Percentiles rank a stretch among this genome's conserved stretches.
Evolutionary conservation across 2,329 filamentous ascomycete genomes (phyloP).

Genomic region (Fusarium sp.): DNA sequence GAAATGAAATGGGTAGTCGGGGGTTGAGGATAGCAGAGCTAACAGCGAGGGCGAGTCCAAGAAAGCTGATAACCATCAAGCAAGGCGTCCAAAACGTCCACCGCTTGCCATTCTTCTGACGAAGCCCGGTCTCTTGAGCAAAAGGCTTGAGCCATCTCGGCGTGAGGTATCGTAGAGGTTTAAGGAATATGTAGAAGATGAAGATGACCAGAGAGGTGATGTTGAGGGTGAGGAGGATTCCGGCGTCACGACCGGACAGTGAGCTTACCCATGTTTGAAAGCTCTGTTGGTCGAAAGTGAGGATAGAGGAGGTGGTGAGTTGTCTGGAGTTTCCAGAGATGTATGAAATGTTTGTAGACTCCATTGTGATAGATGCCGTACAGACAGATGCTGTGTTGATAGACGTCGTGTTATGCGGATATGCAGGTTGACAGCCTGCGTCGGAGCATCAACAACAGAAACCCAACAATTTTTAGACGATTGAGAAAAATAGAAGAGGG

Average conservation of each 20-base stretch:
- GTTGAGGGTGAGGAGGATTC: conserved; percentile 36
- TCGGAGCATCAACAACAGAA: background rate
- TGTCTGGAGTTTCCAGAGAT: conserved; percentile 20
- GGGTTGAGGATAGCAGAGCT: conserved; percentile 45
- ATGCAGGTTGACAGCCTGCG: background rate
- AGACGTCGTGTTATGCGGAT: background rate
- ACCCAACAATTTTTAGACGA: background rate
- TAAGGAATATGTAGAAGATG: conserved; percentile 43
- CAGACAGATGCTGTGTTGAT: background rate
- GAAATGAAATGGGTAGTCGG: conserved; percentile 37
- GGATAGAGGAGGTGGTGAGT: background rate
- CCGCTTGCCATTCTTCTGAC: conserved; percentile 35
- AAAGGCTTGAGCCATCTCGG: conserved; percentile 57
- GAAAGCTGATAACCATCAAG: conserved; percentile 46
- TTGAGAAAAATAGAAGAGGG: background rate
- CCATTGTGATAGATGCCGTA: background rate
- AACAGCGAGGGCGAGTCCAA: conserved; percentile 50
- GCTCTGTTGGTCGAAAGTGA: background rate
- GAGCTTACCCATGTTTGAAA: conserved; percentile 1
- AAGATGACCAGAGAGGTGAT: conserved; percentile 43
- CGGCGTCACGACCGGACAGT: conserved; percentile 18
- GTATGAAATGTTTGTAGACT: conserved; percentile 14
- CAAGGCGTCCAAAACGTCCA: conserved; percentile 55
- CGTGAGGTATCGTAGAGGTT: conserved; percentile 41
- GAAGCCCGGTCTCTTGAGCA: conserved; percentile 50